phyloP scores from a whole-genome alignment of 2,329 filamentous ascomycete genomes.

The Diplodia scrobiculata region DNA sequence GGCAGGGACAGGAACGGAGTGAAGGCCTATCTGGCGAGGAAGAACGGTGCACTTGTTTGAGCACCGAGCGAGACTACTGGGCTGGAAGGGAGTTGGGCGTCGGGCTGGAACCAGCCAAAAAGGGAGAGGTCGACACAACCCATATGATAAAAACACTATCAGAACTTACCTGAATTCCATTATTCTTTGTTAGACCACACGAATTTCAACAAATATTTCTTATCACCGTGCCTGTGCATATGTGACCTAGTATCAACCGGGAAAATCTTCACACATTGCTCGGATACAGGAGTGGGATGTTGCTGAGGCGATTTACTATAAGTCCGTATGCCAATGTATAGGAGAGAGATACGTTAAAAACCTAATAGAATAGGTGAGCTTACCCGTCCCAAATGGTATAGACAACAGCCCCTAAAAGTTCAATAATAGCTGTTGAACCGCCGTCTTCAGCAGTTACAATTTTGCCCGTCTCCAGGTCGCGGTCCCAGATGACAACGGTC shows the following conservation, averaged over 20 bases:
- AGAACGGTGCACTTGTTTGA: slow-evolving; percentile 3
- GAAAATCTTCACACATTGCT: too few species aligned
- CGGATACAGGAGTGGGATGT: background rate
- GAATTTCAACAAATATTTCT: too few species aligned
- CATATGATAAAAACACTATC: too few species aligned
- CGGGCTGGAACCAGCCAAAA: background rate
- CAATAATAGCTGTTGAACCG: slow-evolving; percentile 43
- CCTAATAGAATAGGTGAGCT: background rate
- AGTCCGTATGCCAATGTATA: background rate
- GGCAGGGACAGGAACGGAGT: slow-evolving; percentile 16
- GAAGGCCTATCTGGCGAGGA: slow-evolving; percentile 9
- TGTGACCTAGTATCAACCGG: too few species aligned
- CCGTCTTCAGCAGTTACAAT: slow-evolving; percentile 56
- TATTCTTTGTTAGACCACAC: too few species aligned
- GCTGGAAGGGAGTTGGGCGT: background rate
- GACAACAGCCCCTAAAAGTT: slow-evolving; percentile 41
- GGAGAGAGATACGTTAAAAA: background rate
- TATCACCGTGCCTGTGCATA: too few species aligned
- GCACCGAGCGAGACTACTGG: background rate
- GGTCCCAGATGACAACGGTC: slow-evolving; percentile 62
- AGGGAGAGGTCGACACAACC: too few species aligned
- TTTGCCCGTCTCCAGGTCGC: slow-evolving; percentile 62
- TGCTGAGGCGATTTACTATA: background rate
- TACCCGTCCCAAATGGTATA: slow-evolving; percentile 42
- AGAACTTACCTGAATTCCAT: too few species aligned